phyloP scores from a whole-genome alignment of 1,139 yeast species.

The Yamadazyma songkhlaensis region DNA sequence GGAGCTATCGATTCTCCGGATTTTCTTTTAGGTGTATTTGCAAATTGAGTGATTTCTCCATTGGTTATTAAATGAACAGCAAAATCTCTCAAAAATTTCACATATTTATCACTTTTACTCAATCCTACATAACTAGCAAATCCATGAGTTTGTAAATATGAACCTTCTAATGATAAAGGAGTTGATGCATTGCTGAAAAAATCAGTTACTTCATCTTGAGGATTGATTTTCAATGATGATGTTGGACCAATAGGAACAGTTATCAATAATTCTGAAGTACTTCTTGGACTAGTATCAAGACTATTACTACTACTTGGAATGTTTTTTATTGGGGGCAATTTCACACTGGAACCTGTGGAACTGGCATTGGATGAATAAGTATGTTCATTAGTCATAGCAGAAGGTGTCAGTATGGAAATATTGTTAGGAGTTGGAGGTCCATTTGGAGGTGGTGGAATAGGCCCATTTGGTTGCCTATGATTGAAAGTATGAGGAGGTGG shows the following conservation, averaged over 20 bases:
- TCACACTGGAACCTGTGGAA: constrained; percentile 4
- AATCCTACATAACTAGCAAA: constrained; percentile 42
- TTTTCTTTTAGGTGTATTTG: constrained; percentile 5
- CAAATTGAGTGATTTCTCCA: constrained; percentile 37
- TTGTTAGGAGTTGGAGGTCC: constrained; percentile 14
- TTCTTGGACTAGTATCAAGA: constrained; percentile 1
- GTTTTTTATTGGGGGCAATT: constrained; percentile 9
- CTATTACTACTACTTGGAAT: constrained; percentile 1
- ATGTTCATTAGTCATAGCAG: not conserved
- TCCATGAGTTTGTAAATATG: constrained; percentile 42
- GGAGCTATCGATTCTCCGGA: constrained; percentile 10
- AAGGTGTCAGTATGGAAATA: constrained; percentile 9
- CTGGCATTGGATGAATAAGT: constrained; percentile 1
- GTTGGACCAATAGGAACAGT: constrained; percentile 39
- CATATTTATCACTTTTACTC: constrained; percentile 42
- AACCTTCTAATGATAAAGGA: constrained; percentile 38
- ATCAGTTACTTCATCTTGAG: constrained; percentile 31
- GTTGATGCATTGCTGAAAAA: constrained; percentile 37
- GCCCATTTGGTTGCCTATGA: constrained; percentile 4
- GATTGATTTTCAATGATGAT: constrained; percentile 33
- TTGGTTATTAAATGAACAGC: constrained; percentile 32
- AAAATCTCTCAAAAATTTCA: constrained; percentile 37
- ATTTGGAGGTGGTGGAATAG: constrained; percentile 11
- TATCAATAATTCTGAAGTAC: constrained; percentile 14
- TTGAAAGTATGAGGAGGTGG: constrained; percentile 3